Evolutionary conservation across 2,329 filamentous ascomycete genomes (phyloP).

Genomic region (Xylariaceae sp.): DNA sequence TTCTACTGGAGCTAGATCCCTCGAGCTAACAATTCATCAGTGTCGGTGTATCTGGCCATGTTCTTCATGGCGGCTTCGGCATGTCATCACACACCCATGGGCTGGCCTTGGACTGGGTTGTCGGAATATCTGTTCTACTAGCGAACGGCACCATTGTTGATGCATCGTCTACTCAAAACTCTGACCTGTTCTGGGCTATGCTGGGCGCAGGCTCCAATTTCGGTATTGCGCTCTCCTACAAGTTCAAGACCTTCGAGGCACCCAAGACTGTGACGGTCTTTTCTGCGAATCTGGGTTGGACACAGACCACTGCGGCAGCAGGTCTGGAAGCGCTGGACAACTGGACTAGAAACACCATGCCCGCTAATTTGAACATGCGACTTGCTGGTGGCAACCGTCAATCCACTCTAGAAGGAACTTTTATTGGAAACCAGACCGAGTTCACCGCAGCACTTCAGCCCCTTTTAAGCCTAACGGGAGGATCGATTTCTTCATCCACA

Average conservation of each 20-base stretch:
- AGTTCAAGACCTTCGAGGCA: slow-evolving; percentile 36
- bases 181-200: slow-evolving; percentile 39
- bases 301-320: slow-evolving; percentile 27
- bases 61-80: slow-evolving; percentile 44
- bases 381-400: slow-evolving; percentile 43
- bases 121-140: slow-evolving; percentile 37
- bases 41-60: slow-evolving; percentile 44
- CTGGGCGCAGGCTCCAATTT: slow-evolving; percentile 40
- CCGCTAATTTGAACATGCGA: slow-evolving; percentile 48
- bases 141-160: slow-evolving; percentile 38
- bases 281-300: slow-evolving; percentile 31
- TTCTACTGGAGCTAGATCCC: not conserved
- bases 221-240: slow-evolving; percentile 35
- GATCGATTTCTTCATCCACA: slow-evolving; percentile 31
- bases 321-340: slow-evolving; percentile 54
- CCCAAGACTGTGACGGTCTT: slow-evolving; percentile 36
- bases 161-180: slow-evolving; percentile 33
- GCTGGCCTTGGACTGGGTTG: slow-evolving; percentile 51
- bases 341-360: slow-evolving; percentile 39
- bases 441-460: slow-evolving; percentile 41
- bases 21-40: slow-evolving; percentile 18
- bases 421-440: slow-evolving; percentile 43
- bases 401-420: slow-evolving; percentile 43
- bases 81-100: slow-evolving; percentile 50
- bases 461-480: slow-evolving; percentile 41